Conservation (phyloP, 2,329 filamentous ascomycete species). For the Xylariaceae sp. region DNA sequence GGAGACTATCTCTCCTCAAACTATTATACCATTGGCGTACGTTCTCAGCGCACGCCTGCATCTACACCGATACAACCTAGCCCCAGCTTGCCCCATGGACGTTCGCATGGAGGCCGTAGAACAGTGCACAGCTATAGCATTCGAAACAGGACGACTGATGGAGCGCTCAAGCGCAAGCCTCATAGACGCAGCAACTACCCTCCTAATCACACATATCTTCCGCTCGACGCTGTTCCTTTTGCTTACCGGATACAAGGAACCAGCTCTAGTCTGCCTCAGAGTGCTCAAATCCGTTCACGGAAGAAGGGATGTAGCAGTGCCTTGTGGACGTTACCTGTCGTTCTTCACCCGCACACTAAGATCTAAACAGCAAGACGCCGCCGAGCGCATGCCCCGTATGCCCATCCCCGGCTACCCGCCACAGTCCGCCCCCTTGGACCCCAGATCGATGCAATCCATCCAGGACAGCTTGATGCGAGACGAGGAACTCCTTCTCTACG, state of each 20-base stretch:
- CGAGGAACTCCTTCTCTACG: constrained; percentile 83
- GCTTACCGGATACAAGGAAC: constrained; percentile 65
- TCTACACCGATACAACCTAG: constrained; percentile 83
- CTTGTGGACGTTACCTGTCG: constrained; percentile 73
- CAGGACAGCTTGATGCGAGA: constrained; percentile 51
- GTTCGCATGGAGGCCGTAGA: constrained; percentile 68
- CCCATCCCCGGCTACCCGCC: constrained; percentile 25
- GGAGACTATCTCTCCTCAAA: constrained; percentile 65
- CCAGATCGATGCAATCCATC: constrained; percentile 26
- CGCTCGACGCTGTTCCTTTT: constrained; percentile 77
- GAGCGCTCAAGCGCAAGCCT: constrained; percentile 58
- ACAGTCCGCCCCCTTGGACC: constrained; percentile 22
- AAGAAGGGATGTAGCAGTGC: constrained; percentile 64
- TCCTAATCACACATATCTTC: constrained; percentile 81
- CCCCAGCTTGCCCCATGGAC: constrained; percentile 60
- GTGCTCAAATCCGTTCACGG: constrained; percentile 65
- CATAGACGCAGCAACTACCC: constrained; percentile 63
- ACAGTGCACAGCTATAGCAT: constrained; percentile 66
- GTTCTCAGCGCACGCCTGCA: constrained; percentile 79
- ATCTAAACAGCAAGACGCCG: constrained; percentile 46
- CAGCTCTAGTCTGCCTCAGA: constrained; percentile 67
- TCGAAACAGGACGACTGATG: constrained; percentile 74
- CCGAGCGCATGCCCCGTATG: constrained; percentile 29
- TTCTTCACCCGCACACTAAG: constrained; percentile 72
- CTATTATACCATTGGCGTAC: constrained; percentile 69